These are phyloP conservation scores for Priceomyces fermenticarens DNA, from an alignment of 805 yeast genomes.

Conservation along the genomic window DNA sequence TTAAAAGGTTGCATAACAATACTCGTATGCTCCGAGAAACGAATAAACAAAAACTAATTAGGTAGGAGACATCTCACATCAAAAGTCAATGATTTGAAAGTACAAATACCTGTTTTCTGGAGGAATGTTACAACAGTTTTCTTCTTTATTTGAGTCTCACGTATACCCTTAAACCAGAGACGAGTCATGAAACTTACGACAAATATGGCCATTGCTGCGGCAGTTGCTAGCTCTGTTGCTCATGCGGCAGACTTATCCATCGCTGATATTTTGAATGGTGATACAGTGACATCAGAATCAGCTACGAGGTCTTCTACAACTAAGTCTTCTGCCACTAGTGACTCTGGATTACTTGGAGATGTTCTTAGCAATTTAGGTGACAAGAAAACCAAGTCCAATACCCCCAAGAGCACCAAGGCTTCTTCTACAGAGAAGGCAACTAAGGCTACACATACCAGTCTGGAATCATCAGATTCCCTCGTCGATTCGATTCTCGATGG, in stretches of 20 bases:
- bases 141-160: background rate
- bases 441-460: too few relatives aligned
- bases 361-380: background rate
- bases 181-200: constrained; percentile 2
- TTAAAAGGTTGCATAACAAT: too few relatives aligned
- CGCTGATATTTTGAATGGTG: background rate
- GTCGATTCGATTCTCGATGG: background rate
- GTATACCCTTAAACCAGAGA: background rate
- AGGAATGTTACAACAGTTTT: background rate
- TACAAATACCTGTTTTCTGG: constrained; percentile 1
- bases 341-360: background rate
- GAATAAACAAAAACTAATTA: constrained; percentile 18
- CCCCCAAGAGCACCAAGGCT: too few relatives aligned
- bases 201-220: constrained; percentile 1
- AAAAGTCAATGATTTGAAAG: constrained; percentile 2
- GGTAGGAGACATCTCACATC: constrained; percentile 10
- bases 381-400: too few relatives aligned
- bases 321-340: constrained; percentile 3
- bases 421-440: too few relatives aligned
- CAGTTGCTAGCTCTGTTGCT: background rate
- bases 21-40: background rate
- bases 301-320: constrained; percentile 1
- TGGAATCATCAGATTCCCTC: background rate
- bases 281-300: background rate
- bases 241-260: constrained; percentile 6